Percentiles rank a stretch among this genome's conserved stretches.
Evolutionary conservation across 768 basidiomycete species (phyloP).

Genomic region (Pisolithus microcarpus): DNA sequence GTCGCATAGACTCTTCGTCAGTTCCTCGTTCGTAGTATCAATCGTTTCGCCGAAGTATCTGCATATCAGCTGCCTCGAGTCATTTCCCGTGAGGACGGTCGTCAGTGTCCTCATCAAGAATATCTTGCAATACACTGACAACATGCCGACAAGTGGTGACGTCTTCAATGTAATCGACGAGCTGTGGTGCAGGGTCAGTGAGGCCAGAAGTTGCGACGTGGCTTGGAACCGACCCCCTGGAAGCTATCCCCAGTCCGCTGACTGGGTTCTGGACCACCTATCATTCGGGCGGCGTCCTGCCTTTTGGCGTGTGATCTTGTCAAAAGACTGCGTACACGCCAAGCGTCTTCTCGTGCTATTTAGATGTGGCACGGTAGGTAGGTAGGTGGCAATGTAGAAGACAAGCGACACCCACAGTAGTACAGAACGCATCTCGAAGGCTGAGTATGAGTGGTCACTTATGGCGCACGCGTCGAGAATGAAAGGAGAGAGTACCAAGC

Average conservation of each 20-base stretch:
- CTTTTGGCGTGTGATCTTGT: conserved; percentile 40
- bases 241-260: conserved; percentile 64
- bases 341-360: conserved; percentile 69
- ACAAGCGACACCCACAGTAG: conserved; percentile 49
- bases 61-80: conserved; percentile 52
- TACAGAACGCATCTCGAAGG: conserved; percentile 76
- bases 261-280: conserved; percentile 53
- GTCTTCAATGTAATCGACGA: conserved; percentile 53
- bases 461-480: neutral
- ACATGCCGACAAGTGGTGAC: conserved; percentile 60
- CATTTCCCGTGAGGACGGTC: neutral
- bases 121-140: conserved; percentile 33
- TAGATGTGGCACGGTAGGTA: neutral
- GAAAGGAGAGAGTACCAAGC: conserved; percentile 39
- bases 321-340: conserved; percentile 49
- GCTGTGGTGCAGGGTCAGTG: conserved; percentile 24
- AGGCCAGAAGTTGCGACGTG: neutral
- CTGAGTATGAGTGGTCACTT: conserved; percentile 28
- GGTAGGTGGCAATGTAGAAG: neutral
- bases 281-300: conserved; percentile 32
- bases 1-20: conserved; percentile 51
- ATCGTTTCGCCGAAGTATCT: conserved; percentile 74
- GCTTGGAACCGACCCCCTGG: conserved; percentile 39
- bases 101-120: neutral
- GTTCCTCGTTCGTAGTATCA: conserved; percentile 37